A percentile compares a stretch with the other conserved stretches of the same genome.
phyloP scores from a whole-genome alignment of 345 rosid species.

The Kandelia obovata region DNA sequence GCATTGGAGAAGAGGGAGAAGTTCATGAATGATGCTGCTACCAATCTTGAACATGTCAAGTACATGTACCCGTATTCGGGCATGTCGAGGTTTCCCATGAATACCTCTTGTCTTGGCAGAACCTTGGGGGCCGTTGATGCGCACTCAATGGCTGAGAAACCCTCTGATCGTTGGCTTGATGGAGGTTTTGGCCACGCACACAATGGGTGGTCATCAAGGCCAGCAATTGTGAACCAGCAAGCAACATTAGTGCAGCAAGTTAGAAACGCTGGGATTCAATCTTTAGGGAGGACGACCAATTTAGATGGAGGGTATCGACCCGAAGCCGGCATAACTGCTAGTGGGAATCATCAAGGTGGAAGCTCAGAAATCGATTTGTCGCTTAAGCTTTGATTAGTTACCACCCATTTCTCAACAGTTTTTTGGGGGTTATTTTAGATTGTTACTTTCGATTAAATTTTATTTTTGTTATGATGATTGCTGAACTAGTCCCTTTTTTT shows the following conservation, averaged over 20 bases:
- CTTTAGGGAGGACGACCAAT: not conserved
- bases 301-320: not conserved
- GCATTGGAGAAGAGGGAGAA: constrained; percentile 11
- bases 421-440: not conserved
- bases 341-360: not conserved
- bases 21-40: not conserved
- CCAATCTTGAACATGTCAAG: not conserved
- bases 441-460: not conserved
- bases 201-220: not conserved
- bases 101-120: not conserved
- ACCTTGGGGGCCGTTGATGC: not conserved
- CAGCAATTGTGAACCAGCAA: not conserved
- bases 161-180: not conserved
- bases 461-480: not conserved
- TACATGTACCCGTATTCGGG: not conserved
- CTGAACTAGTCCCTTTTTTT: too few relatives aligned
- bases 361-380: constrained; percentile 1
- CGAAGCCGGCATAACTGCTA: not conserved
- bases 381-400: constrained; percentile 4
- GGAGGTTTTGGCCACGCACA: not conserved
- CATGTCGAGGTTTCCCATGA: not conserved
- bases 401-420: not conserved
- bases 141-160: not conserved
- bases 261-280: not conserved
- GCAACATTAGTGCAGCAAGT: not conserved